Percentiles rank a stretch among this genome's conserved stretches.
These are phyloP conservation scores for Colletotrichum sojae DNA, from an alignment of 2,329 filamentous ascomycete genomes.

Conservation along the genomic window DNA sequence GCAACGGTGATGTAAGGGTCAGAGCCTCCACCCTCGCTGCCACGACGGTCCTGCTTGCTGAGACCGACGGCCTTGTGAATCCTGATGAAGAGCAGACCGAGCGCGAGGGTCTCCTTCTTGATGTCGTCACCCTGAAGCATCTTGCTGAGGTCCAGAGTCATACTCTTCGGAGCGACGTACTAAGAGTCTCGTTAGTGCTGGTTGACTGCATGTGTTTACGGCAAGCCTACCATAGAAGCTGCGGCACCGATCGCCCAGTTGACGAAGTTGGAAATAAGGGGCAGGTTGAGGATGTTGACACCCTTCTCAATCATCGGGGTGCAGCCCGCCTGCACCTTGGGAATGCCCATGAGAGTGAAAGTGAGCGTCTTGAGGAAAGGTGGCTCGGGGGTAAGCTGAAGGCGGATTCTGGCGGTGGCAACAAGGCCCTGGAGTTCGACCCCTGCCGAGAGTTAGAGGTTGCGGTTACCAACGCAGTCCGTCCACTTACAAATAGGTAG, in stretches of 20 bases:
- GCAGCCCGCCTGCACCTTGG: constrained; percentile 90
- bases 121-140: constrained; percentile 93
- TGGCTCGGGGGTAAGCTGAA: constrained; percentile 86
- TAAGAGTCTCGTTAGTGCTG: constrained; percentile 13
- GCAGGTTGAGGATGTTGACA: constrained; percentile 91
- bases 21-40: constrained; percentile 87
- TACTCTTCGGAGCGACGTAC: constrained; percentile 93
- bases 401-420: constrained; percentile 76
- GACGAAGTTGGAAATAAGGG: constrained; percentile 95
- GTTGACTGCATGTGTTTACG: rapidly evolving
- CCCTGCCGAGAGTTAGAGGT: constrained; percentile 68
- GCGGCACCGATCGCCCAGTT: constrained; percentile 94
- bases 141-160: constrained; percentile 92
- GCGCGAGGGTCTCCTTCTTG: constrained; percentile 87
- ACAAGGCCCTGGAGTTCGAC: constrained; percentile 81
- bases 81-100: constrained; percentile 92
- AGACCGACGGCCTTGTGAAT: constrained; percentile 90
- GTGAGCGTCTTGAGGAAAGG: constrained; percentile 94
- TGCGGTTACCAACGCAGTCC: constrained; percentile 42
- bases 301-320: constrained; percentile 93
- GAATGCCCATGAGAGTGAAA: constrained; percentile 93
- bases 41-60: constrained; percentile 90
- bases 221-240: constrained; percentile 72
- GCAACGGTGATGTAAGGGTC: constrained; percentile 96
- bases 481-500: constrained; percentile 77